Evolutionary conservation across 2,329 filamentous ascomycete species (phyloP).

Genomic region (Eurotiales sp.): DNA sequence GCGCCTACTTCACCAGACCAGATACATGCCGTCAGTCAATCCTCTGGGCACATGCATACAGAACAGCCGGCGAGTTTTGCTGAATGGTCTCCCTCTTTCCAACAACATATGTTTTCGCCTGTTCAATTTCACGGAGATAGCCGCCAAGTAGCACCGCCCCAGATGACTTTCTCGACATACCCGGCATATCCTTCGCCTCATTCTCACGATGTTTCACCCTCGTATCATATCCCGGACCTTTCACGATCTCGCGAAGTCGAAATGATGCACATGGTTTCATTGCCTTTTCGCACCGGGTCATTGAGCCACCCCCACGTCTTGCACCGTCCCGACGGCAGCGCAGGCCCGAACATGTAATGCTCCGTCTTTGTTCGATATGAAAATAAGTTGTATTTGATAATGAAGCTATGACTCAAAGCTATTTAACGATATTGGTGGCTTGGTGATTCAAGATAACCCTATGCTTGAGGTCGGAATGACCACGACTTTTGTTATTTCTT

Average conservation of each 20-base stretch:
- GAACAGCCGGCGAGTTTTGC: conserved; percentile 24
- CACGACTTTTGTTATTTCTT: neutral
- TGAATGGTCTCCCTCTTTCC: conserved; percentile 30
- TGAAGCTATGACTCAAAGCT: neutral
- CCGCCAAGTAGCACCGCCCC: conserved; percentile 25
- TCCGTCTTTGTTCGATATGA: neutral
- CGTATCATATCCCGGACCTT: conserved; percentile 14
- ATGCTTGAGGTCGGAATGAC: neutral
- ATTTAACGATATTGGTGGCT: neutral
- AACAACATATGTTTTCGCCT: conserved; percentile 31
- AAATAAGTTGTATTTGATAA: neutral
- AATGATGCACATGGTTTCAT: conserved; percentile 5
- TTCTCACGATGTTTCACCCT: conserved; percentile 6
- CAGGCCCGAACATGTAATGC: conserved; percentile 1
- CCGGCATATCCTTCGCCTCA: conserved; percentile 25
- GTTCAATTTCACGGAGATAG: conserved; percentile 25
- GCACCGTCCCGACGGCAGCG: conserved; percentile 2
- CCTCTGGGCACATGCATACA: conserved; percentile 19
- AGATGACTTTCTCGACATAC: conserved; percentile 26
- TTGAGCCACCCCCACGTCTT: conserved; percentile 26
- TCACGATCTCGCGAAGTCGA: conserved; percentile 7
- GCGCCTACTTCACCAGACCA: conserved; percentile 21
- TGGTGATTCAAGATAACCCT: neutral
- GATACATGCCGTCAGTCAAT: conserved; percentile 19
- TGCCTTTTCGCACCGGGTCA: conserved; percentile 30